Percentiles rank a stretch among this genome's conserved stretches.
Evolutionary conservation across 2,329 filamentous ascomycete genomes (phyloP).

Genomic region (Aspergillus phoenicis): DNA sequence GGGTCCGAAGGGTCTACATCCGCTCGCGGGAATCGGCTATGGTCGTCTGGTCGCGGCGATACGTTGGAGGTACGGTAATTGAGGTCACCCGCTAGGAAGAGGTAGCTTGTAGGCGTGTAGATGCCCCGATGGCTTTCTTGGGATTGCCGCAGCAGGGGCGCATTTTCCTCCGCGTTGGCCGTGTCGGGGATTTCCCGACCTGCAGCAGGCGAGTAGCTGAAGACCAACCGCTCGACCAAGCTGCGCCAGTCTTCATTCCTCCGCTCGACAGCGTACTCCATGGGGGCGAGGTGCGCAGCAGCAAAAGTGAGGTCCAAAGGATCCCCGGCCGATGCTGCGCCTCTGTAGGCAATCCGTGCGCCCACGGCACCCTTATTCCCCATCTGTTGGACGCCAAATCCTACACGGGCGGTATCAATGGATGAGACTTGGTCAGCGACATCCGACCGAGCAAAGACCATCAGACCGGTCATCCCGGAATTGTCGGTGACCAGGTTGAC

Average conservation of each 20-base stretch:
- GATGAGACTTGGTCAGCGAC: conserved; percentile 60
- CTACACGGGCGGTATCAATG: conserved; percentile 78
- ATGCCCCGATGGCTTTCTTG: conserved; percentile 50
- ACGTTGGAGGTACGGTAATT: conserved; percentile 85
- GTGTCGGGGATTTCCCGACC: conserved; percentile 35
- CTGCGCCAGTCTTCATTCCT: conserved; percentile 87
- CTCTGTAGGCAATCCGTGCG: conserved; percentile 66
- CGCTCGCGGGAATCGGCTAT: conserved; percentile 64
- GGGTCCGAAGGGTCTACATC: conserved; percentile 54
- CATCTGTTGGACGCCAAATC: conserved; percentile 84
- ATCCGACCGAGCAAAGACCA: conserved; percentile 75
- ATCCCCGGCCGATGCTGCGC: conserved; percentile 40
- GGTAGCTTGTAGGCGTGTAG: conserved; percentile 72
- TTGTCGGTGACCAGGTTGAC: conserved; percentile 71
- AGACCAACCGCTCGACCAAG: conserved; percentile 79
- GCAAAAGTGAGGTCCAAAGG: conserved; percentile 78
- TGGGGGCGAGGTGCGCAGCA: conserved; percentile 82
- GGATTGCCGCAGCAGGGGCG: conserved; percentile 35
- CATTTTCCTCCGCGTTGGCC: conserved; percentile 34
- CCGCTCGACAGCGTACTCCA: conserved; percentile 74
- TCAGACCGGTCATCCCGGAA: conserved; percentile 84
- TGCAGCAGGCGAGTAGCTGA: conserved; percentile 47
- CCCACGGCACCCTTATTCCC: conserved; percentile 95
- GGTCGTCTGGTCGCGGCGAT: conserved; percentile 62
- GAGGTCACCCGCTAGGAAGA: conserved; percentile 88